Base-by-base conservation (phyloP, 305 asterid species). In the Solanum aculeatissimum region DNA sequence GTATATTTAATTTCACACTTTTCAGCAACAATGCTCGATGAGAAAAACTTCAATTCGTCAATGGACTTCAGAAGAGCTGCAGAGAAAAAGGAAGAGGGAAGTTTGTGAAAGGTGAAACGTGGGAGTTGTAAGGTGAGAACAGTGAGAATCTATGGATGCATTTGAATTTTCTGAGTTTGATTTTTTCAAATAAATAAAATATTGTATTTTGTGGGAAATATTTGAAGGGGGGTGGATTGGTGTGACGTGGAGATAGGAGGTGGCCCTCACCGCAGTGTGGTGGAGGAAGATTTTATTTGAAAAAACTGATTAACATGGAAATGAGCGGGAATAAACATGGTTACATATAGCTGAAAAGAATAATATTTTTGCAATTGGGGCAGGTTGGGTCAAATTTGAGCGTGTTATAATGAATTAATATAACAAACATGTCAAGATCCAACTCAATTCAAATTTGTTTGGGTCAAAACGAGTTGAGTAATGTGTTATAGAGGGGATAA, bases 101-200 rank as follows among this genome's bases (percentile, higher is more conserved):
- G 14, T 5, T 16, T 66, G 4, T 8, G 25, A 66, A 66, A 66
- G 74, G 77, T 35, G 51, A 38, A 69, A 69, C 77, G 77, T 69
- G 77, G 15, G 77, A 70, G 78, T 38, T n/a, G 78, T 14, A 19
- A 29, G 11, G 57, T 81, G 65, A 57, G 77, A 6, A 43, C 18
- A 43, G 80, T 83, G 80, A 68, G 69, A 69, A 68, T 68, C 81
- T 32, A 83, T 21, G 85, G 42, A 83, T 69, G 82, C 27, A 81
- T 83, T 68, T 68, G 85, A 83, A 83, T 83, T 68, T 29, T 74
- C 23, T 45, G 81, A 74, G n/a, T 47, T 74, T 74, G 60, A 47
- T 74, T 74, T 47, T 81, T 83, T 83, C 80, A 47, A 72, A 23
- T 4, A 47, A 32, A 82, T 53, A 63, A 81, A 81, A 42, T 58